phyloP scores from a whole-genome alignment of 768 basidiomycete genomes.

The Russula dissimulans region DNA sequence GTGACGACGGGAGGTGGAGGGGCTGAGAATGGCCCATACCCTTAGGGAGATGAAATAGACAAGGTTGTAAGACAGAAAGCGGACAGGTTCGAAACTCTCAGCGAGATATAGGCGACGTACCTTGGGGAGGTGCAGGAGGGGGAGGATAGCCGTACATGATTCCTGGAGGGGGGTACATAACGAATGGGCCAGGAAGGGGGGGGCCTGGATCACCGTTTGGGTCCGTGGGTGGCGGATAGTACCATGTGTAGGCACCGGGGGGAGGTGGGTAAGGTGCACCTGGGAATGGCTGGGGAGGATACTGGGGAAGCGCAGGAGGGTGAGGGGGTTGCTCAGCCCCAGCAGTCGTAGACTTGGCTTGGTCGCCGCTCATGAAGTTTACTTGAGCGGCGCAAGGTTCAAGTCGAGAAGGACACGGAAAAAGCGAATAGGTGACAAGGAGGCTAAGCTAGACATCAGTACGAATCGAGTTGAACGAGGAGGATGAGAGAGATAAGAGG shows the following conservation, averaged over 20 bases:
- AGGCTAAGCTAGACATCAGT: background rate
- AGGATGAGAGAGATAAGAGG: background rate
- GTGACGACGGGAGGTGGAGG: slow-evolving; percentile 23
- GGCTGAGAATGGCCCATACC: slow-evolving; percentile 21
- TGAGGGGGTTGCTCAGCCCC: slow-evolving; percentile 7
- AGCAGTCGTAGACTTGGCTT: slow-evolving; percentile 10
- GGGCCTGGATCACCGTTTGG: slow-evolving; percentile 15
- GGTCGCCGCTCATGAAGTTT: slow-evolving; percentile 17
- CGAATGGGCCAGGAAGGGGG: slow-evolving; percentile 11
- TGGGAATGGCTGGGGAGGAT: slow-evolving; percentile 15
- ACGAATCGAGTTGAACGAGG: background rate
- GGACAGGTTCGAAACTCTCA: background rate
- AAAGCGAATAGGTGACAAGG: background rate
- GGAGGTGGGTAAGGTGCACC: slow-evolving; percentile 16
- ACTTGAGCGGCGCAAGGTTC: background rate
- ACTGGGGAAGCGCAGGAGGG: slow-evolving; percentile 13
- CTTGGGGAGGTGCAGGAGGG: slow-evolving; percentile 18
- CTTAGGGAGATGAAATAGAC: background rate
- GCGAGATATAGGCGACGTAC: background rate
- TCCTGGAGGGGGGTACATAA: slow-evolving; percentile 19
- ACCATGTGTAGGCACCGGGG: slow-evolving; percentile 17
- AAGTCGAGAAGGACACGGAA: background rate
- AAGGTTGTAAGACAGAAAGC: background rate
- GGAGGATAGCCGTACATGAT: slow-evolving; percentile 23
- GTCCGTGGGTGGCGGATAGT: slow-evolving; percentile 18